Evolutionary conservation across 371 early-diverging fungal species (phyloP).

Genomic region (Apophysomyces elegans): DNA sequence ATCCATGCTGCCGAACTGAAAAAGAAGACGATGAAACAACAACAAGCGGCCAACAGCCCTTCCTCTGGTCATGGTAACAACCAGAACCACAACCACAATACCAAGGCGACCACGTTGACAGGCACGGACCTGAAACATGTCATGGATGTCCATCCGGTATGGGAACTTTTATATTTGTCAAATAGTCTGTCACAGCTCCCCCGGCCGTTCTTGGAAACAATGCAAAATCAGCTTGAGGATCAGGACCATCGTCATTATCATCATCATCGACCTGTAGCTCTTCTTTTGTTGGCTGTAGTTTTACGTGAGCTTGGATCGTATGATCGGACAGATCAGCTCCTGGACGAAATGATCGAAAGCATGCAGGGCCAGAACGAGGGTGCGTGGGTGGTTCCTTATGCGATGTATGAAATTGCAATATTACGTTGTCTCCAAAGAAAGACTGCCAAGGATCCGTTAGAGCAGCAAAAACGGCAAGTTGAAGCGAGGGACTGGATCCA

Average conservation of each 20-base stretch:
- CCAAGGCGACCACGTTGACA: neutral
- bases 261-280: constrained; percentile 16
- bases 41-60: neutral
- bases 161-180: constrained; percentile 44
- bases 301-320: constrained; percentile 39
- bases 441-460: neutral
- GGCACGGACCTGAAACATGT: constrained; percentile 6
- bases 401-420: constrained; percentile 35
- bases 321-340: constrained; percentile 31
- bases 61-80: neutral
- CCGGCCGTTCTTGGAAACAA: neutral
- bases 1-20: neutral
- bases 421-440: constrained; percentile 24
- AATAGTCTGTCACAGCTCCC: constrained; percentile 23
- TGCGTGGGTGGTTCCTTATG: constrained; percentile 36
- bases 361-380: constrained; percentile 24
- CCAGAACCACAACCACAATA: neutral
- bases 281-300: constrained; percentile 42
- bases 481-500: constrained; percentile 31
- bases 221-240: neutral
- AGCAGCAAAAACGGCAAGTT: constrained; percentile 10
- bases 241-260: constrained; percentile 8
- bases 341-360: constrained; percentile 18
- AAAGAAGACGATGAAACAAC: too few relatives aligned
- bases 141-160: constrained; percentile 28